Evolutionary conservation across 129 eudicot genomes (phyloP).

Genomic region (Daucus carota): DH1_v3.0 NC_030387.2:5979001-5979500

Average conservation of each 20-base stretch:
- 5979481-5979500: neutral
- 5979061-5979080: conserved; percentile 92
- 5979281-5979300: neutral
- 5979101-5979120: neutral
- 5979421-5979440: neutral
- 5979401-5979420: neutral
- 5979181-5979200: neutral
- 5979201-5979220: neutral
- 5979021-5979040: conserved; percentile 89
- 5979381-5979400: neutral
- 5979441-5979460: no score
- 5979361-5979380: no score
- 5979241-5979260: neutral
- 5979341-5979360: no score
- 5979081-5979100: conserved; percentile 28
- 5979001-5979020: conserved; percentile 96
- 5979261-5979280: neutral
- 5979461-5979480: neutral
- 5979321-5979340: no score
- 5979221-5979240: neutral
- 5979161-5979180: neutral
- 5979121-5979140: neutral
- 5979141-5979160: neutral
- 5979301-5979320: neutral
- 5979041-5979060: conserved; percentile 89